Conservation (phyloP, 108 stramenopile species). For the Cyclotella cryptica region DNA sequence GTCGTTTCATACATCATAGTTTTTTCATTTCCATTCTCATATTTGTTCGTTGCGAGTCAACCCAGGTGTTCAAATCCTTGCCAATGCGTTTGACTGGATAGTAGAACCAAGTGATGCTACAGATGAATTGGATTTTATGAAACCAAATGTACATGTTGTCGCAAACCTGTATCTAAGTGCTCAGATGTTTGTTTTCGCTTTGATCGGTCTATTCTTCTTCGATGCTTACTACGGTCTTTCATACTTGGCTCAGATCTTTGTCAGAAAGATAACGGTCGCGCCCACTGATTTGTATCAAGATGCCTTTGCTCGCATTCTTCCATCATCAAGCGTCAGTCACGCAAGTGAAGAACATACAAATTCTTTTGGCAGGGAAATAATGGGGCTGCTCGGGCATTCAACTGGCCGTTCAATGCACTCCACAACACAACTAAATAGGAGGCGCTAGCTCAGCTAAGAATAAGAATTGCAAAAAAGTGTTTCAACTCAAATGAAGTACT, state of each 20-base stretch:
- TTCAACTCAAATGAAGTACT: no score
- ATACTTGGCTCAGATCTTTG: conserved; percentile 46
- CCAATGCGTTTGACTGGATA: conserved; percentile 35
- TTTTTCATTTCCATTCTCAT: no score
- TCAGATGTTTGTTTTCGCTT: conserved; percentile 48
- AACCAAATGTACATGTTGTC: conserved; percentile 13
- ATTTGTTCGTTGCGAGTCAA: no score
- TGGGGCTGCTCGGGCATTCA: not conserved
- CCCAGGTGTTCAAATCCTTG: conserved; percentile 34
- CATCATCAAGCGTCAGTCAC: not conserved
- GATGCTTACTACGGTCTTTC: conserved; percentile 62
- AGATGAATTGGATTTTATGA: conserved; percentile 7
- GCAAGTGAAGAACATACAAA: not conserved
- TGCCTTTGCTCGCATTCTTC: conserved; percentile 23
- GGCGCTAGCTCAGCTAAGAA: not conserved
- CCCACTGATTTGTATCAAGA: conserved; percentile 35
- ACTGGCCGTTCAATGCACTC: not conserved
- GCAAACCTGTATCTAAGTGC: conserved; percentile 52
- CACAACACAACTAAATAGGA: not conserved
- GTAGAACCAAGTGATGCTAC: not conserved
- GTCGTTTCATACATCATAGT: no score
- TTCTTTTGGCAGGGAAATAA: not conserved
- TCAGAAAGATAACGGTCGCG: conserved; percentile 17
- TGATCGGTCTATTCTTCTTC: conserved; percentile 63
- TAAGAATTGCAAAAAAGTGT: no score